Evolutionary conservation across 306 rosid genomes (phyloP).

Genomic region (Comarum palustre): DNA sequence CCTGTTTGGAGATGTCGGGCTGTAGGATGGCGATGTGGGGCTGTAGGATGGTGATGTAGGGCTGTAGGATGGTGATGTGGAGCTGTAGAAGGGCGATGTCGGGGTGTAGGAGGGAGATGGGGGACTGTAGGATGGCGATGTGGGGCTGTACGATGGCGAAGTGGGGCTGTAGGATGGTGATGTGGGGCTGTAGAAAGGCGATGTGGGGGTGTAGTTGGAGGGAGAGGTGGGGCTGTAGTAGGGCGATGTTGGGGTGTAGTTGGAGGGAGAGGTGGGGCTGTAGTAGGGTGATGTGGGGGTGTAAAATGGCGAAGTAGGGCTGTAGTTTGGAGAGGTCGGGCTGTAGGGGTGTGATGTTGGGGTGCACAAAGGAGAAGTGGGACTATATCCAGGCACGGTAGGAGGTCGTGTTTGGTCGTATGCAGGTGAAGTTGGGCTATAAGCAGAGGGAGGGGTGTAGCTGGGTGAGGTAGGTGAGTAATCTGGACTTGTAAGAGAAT

Average conservation of each 20-base stretch:
- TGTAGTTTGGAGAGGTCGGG: constrained; percentile 77
- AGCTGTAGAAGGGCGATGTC: constrained; percentile 61
- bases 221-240: constrained; percentile 63
- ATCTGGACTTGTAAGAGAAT: constrained; percentile 90
- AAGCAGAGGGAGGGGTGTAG: constrained; percentile 64
- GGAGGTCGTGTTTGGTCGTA: too few relatives aligned
- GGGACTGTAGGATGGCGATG: constrained; percentile 59
- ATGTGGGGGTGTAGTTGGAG: constrained; percentile 13
- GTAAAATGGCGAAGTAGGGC: constrained; percentile 67
- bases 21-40: constrained; percentile 75
- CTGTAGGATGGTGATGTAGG: constrained; percentile 84
- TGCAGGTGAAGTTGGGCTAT: constrained; percentile 77
- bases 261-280: constrained; percentile 58
- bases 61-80: constrained; percentile 75
- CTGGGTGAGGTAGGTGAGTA: constrained; percentile 80
- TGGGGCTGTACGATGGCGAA: constrained; percentile 55
- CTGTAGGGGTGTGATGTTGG: too few relatives aligned
- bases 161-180: constrained; percentile 73
- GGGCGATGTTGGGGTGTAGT: constrained; percentile 12
- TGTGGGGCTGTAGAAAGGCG: constrained; percentile 55
- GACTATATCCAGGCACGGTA: too few relatives aligned
- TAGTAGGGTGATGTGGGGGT: constrained; percentile 71
- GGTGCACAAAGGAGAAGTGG: too few relatives aligned
- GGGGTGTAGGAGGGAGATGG: constrained; percentile 92
- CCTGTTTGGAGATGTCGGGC: constrained; percentile 98